phyloP scores from a whole-genome alignment of 2,329 filamentous ascomycete genomes.

The Capronia coronata region DNA sequence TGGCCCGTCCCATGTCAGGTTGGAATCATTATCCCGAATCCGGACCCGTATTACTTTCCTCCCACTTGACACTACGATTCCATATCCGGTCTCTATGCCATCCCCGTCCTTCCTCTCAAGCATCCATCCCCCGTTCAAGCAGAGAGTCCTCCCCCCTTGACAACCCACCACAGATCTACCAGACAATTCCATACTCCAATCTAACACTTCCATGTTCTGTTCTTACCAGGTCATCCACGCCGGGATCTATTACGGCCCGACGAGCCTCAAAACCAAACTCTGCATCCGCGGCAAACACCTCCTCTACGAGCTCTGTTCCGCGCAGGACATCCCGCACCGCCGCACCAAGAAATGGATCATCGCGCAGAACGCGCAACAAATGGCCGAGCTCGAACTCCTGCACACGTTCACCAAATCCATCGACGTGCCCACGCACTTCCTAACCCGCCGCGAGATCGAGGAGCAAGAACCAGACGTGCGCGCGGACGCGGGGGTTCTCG shows the following conservation, averaged over 20 bases:
- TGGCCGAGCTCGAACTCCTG: conserved; percentile 49
- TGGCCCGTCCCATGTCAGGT: too few species aligned
- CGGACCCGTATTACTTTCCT: too few species aligned
- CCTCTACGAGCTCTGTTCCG: conserved; percentile 70
- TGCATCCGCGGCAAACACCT: conserved; percentile 71
- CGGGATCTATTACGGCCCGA: conserved; percentile 77
- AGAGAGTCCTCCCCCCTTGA: too few species aligned
- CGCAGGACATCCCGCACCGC: conserved; percentile 60
- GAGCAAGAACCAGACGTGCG: conserved; percentile 67
- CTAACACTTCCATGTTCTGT: background rate
- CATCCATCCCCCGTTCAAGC: too few species aligned
- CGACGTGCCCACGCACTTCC: conserved; percentile 63
- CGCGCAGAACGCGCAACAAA: conserved; percentile 69
- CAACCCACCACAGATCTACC: too few species aligned
- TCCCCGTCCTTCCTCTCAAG: too few species aligned
- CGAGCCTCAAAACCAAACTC: conserved; percentile 71
- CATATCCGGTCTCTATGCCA: too few species aligned
- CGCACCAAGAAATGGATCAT: conserved; percentile 92
- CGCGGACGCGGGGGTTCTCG: conserved; percentile 67
- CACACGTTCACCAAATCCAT: conserved; percentile 50
- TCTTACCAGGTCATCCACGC: conserved; percentile 75
- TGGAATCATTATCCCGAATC: too few species aligned
- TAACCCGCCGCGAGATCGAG: conserved; percentile 56
- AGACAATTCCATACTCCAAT: too few species aligned
- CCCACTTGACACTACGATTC: too few species aligned